Evolutionary conservation across 352 stramenopile genomes (phyloP).

Genomic region (Globisporangium ultimum): DNA sequence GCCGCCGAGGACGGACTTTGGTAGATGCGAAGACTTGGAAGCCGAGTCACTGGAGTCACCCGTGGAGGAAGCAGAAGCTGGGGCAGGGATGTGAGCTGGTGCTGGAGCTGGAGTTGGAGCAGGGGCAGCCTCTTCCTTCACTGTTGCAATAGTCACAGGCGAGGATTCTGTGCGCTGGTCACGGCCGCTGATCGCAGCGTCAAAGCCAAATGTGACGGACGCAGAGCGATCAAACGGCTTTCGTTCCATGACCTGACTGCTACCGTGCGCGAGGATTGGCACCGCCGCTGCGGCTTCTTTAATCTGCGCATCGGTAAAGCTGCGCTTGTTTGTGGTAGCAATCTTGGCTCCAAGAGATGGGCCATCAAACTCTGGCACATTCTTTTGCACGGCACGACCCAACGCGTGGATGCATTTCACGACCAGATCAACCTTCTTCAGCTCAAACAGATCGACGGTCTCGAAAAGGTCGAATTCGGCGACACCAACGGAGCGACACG

Average conservation of each 20-base stretch:
- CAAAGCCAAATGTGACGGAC: slow-evolving; percentile 64
- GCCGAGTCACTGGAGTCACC: neutral
- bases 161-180: neutral
- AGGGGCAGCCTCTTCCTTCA: neutral
- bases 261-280: slow-evolving; percentile 52
- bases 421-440: slow-evolving; percentile 84
- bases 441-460: slow-evolving; percentile 87
- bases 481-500: slow-evolving; percentile 78
- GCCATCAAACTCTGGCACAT: slow-evolving; percentile 61
- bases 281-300: slow-evolving; percentile 54
- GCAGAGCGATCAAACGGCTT: slow-evolving; percentile 58
- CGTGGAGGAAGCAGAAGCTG: no score
- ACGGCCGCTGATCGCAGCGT: slow-evolving; percentile 39
- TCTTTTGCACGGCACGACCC: slow-evolving; percentile 72
- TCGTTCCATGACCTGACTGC: slow-evolving; percentile 62
- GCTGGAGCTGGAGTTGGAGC: neutral
- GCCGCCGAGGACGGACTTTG: slow-evolving; percentile 24
- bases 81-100: no score
- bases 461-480: slow-evolving; percentile 89
- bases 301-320: slow-evolving; percentile 65
- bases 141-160: neutral
- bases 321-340: slow-evolving; percentile 57
- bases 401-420: slow-evolving; percentile 84
- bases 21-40: slow-evolving; percentile 11
- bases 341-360: slow-evolving; percentile 74